Evolutionary conservation across 768 basidiomycete species (phyloP), one percentile per base, ranked within the genome.

Genomic region (Psilocybe tampanensis): DNA sequence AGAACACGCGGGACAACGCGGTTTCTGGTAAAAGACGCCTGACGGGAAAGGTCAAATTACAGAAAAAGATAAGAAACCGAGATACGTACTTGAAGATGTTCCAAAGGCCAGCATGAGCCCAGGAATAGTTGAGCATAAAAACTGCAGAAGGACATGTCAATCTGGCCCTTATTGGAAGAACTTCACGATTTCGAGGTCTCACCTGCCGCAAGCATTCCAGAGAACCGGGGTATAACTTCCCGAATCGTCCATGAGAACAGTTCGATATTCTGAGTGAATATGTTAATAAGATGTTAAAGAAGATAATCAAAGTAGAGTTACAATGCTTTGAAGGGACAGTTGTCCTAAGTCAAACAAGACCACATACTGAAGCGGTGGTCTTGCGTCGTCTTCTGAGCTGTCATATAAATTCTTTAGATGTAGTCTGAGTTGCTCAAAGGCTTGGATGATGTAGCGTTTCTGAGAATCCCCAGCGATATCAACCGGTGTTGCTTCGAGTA

Each of bases 201-300:
- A 86, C 89, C 86, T 68, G 86, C 88, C 33, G 84, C 88, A 26
- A 92, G 72, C 84, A 92, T 83, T 52, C 89, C 90, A 50, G 90
- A 88, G 73, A 84, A 91, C 50, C 81, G 80, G 34, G 89, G 88
- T 42, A 86, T 76, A 26, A 88, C 76, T 61, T 92, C 88, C 58
- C 80, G 80, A 56, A 86, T 65, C 45, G 81, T 79, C 86, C 86
- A 92, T 18, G 80, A 75, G 43, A 88, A 74, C 7, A 89, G 70
- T 60, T 90, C 86, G 36, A 86, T 64, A 63, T 80, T 81, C 85
- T 90, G 54, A 29, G 12, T 22, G 17, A 21, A 44, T 50, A 54
- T 22, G 44, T 60, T 39, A 57, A 39, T 55, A 36, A 54, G 39
- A 47, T 29, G 26, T 22, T 26, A 33, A 42, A 47, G 36, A 52